Conservation (phyloP, 306 rosid genomes). For the Macrotyloma uniflorum region DNA sequence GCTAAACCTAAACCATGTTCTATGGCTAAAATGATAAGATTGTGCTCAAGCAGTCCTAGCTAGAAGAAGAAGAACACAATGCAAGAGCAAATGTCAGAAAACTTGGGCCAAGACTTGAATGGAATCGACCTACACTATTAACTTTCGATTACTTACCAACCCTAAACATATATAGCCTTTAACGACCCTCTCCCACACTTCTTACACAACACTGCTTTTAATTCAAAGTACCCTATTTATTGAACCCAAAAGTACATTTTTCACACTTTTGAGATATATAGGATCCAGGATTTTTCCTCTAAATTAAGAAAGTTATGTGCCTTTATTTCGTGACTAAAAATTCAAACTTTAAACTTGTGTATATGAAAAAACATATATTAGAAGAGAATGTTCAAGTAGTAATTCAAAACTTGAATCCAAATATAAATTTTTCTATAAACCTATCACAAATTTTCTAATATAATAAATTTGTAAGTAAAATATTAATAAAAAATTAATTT, state of each 20-base stretch:
- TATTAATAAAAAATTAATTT: too few species aligned
- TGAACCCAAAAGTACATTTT: background rate
- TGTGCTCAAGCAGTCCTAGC: background rate
- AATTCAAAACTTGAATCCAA: too few species aligned
- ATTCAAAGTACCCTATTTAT: background rate
- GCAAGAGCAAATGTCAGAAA: background rate
- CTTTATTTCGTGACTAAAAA: too few species aligned
- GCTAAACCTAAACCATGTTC: background rate
- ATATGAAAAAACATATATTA: too few species aligned
- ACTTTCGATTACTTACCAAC: background rate
- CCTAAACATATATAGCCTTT: background rate
- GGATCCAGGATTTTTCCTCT: too few species aligned
- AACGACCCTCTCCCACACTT: background rate
- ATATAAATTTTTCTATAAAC: too few species aligned
- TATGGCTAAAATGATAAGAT: background rate
- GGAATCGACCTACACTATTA: background rate
- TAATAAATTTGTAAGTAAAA: too few species aligned
- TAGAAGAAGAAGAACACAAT: background rate
- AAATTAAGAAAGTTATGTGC: too few species aligned
- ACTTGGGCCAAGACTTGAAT: background rate
- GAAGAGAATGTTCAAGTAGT: too few species aligned
- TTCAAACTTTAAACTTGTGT: too few species aligned
- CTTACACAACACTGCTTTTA: background rate
- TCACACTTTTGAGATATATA: background rate
- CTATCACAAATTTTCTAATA: too few species aligned